Percentiles rank a stretch among this genome's conserved stretches.
phyloP scores from a whole-genome alignment of 345 rosid species.

The Dimocarpus longan region DNA sequence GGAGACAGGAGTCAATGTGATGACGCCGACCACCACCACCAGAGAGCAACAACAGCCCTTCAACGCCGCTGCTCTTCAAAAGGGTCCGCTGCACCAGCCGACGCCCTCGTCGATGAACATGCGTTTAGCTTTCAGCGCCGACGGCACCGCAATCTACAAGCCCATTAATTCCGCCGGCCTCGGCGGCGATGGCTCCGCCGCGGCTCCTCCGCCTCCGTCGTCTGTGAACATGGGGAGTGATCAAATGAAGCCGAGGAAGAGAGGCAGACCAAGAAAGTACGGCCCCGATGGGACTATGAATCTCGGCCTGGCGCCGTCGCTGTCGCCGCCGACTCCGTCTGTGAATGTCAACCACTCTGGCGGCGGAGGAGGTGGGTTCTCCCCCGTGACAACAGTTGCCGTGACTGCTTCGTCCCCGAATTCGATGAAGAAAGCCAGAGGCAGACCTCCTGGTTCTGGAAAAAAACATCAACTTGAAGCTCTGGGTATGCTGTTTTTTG shows the following conservation, averaged over 20 bases:
- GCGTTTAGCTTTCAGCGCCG: constrained; percentile 52
- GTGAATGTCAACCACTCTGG: constrained; percentile 23
- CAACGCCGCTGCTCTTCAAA: constrained; percentile 27
- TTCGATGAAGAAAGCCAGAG: constrained; percentile 66
- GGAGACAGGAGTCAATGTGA: constrained; percentile 48
- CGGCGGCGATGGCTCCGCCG: constrained; percentile 19
- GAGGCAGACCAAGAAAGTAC: constrained; percentile 77
- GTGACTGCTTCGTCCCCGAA: constrained; percentile 31
- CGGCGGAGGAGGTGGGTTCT: constrained; percentile 28
- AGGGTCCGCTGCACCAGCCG: constrained; percentile 35
- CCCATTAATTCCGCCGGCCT: constrained; percentile 22
- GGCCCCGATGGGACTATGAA: constrained; percentile 64
- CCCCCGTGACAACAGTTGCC: constrained; percentile 31
- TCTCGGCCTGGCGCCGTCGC: constrained; percentile 32
- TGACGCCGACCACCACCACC: constrained; percentile 30
- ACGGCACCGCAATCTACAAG: constrained; percentile 52
- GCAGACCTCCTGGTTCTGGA: constrained; percentile 89
- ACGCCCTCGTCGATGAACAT: constrained; percentile 38
- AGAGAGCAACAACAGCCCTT: constrained; percentile 35
- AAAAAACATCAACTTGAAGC: constrained; percentile 59
- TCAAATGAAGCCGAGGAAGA: constrained; percentile 48
- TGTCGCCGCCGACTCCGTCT: constrained; percentile 26
- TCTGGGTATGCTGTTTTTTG: constrained; percentile 45
- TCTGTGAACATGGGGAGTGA: constrained; percentile 42
- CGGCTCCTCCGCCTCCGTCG: constrained; percentile 19